These are phyloP conservation scores for Aspergillus transmontanensis DNA, from an alignment of 2,329 filamentous ascomycete species.

Conservation along the genomic window DNA sequence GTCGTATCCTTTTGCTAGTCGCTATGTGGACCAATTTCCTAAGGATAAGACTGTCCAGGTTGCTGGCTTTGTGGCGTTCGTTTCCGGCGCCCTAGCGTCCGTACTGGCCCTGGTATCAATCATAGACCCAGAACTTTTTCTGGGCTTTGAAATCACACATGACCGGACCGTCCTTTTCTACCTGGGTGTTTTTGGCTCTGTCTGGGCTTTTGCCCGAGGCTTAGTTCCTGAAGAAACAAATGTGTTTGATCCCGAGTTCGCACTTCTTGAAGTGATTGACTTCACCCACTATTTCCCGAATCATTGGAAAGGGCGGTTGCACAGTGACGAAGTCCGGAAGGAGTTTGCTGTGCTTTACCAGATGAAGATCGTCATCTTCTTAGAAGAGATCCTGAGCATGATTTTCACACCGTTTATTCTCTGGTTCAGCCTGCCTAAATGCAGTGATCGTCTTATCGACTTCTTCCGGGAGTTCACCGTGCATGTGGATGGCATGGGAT, in stretches of 20 bases:
- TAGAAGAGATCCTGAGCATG: conserved; percentile 91
- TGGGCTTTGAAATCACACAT: conserved; percentile 86
- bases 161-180: conserved; percentile 91
- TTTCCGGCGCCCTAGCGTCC: conserved; percentile 82
- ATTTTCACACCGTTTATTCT: conserved; percentile 88
- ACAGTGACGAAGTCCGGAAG: conserved; percentile 87
- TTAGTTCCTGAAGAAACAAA: conserved; percentile 84
- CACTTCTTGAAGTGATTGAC: conserved; percentile 83
- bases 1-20: conserved; percentile 89
- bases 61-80: conserved; percentile 81
- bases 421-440: conserved; percentile 81
- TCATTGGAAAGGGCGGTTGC: conserved; percentile 86
- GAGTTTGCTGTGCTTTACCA: conserved; percentile 93
- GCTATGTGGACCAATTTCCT: conserved; percentile 94
- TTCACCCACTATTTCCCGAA: conserved; percentile 90
- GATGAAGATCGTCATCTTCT: conserved; percentile 85
- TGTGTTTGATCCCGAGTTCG: conserved; percentile 90
- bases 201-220: conserved; percentile 82
- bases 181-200: conserved; percentile 75
- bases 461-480: conserved; percentile 98
- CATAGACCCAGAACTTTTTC: conserved; percentile 86
- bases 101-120: conserved; percentile 82
- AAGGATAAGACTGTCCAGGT: conserved; percentile 90
- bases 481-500: conserved; percentile 92
- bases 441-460: conserved; percentile 90